Evolutionary conservation across 805 yeast genomes (phyloP), one percentile per base, ranked within the genome.

Genomic region (Scheffersomyces spartinae): DNA sequence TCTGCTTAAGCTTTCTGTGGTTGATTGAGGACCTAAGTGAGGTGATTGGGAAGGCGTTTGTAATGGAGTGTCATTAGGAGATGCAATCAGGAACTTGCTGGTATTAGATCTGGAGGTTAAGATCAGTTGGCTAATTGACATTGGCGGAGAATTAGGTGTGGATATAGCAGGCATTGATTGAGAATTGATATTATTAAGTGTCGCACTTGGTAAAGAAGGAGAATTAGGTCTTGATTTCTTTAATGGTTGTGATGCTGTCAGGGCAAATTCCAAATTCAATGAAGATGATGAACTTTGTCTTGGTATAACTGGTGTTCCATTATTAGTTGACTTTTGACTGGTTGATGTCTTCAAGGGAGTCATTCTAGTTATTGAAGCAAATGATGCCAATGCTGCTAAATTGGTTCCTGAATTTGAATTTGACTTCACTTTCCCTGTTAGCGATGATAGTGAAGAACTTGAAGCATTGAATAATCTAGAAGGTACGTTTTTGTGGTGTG

Each of bases 1-100:
- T n/a, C 18, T 8, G 18, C 9, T 8, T 24, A 18, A 18, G 12
- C 21, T 13, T 20, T 21, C 23, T 20, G 18, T 17, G 17, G n/a
- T 19, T 15, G 29, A 26, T 29, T 42, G 45, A 3, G 62, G 51
- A 21, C 40, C 45, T 22, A 65, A 36, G 23, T 49, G 63, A n/a
- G 72, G 72, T 24, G 67, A 56, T 28, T 66, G 71, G 15, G 55
- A 38, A 9, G 70, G 70, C 0, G 71, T 66, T 30, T 61, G 64
- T 20, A 64, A 35, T 7, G 72, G 72, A 5, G 72, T 66, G 9
- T 62, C 70, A 26, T 46, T 49, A 23, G 69, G 58, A 10, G 58
- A 18, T 8, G n/a, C 10, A 7, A 9, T 11, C 10, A 21, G 8
- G 8, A 11, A 36, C 15, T 39, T 32, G 30, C 22, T 18, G 8